Percentiles rank a stretch among this genome's conserved stretches.
Conservation (phyloP, 768 basidiomycete genomes). For the Auricularia heimuer region DNA sequence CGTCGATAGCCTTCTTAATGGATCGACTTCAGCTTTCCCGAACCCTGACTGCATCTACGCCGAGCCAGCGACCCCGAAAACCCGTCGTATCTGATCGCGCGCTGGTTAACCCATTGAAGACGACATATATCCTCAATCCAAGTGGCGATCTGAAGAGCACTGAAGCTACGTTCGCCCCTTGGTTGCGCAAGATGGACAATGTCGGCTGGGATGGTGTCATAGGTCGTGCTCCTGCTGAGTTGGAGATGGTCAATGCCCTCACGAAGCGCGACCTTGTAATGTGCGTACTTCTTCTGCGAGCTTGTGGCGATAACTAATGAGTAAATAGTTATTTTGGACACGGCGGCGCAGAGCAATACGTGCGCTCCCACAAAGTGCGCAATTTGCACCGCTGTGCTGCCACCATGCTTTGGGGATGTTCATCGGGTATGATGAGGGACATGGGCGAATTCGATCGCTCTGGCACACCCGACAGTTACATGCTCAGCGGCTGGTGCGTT, state of each 20-base stretch:
- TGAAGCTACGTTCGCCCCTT: slow-evolving; percentile 70
- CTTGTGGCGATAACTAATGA: background rate
- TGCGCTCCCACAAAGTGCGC: slow-evolving; percentile 77
- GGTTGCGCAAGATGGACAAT: slow-evolving; percentile 60
- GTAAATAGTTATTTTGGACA: slow-evolving; percentile 85
- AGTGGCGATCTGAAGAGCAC: slow-evolving; percentile 83
- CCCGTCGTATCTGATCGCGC: slow-evolving; percentile 31
- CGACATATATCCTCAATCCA: slow-evolving; percentile 84
- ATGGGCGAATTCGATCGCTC: slow-evolving; percentile 91
- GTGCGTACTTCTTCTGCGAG: slow-evolving; percentile 38
- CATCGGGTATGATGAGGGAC: slow-evolving; percentile 77
- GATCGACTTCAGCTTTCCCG: slow-evolving; percentile 66
- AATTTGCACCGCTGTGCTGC: slow-evolving; percentile 79
- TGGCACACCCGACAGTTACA: slow-evolving; percentile 91
- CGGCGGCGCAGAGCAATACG: slow-evolving; percentile 90
- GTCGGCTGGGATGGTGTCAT: slow-evolving; percentile 79
- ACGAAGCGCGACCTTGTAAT: slow-evolving; percentile 74
- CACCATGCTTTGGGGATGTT: slow-evolving; percentile 98
- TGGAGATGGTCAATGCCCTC: slow-evolving; percentile 70
- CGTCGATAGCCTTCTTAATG: slow-evolving; percentile 76
- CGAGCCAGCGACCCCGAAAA: slow-evolving; percentile 7
- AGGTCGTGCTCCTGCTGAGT: slow-evolving; percentile 70
- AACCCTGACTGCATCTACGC: slow-evolving; percentile 20
- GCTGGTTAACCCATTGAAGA: slow-evolving; percentile 52
- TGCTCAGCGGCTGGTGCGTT: slow-evolving; percentile 93